These are phyloP conservation scores for Auriculariales sp. DNA, from an alignment of 768 basidiomycete genomes.

Conservation along the genomic window DNA sequence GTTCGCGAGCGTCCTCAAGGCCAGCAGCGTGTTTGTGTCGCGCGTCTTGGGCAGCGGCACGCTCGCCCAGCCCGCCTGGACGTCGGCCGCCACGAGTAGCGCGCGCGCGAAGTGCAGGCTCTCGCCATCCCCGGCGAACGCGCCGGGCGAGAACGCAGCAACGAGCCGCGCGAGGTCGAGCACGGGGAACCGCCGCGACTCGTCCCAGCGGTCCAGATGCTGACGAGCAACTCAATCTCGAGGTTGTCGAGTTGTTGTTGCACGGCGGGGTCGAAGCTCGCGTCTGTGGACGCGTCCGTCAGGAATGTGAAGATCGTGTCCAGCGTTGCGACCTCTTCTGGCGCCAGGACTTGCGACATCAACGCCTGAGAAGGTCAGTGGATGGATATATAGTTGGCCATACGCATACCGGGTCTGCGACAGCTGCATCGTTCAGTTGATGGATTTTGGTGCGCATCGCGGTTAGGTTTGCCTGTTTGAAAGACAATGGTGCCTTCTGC, in stretches of 20 bases:
- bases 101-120: constrained; percentile 41
- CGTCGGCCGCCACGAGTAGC: constrained; percentile 56
- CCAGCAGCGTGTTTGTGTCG: constrained; percentile 75
- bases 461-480: constrained; percentile 69
- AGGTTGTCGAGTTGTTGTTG: constrained; percentile 34
- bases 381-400: neutral
- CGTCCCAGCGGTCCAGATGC: constrained; percentile 64
- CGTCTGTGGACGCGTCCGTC: constrained; percentile 22
- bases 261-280: constrained; percentile 18
- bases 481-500: constrained; percentile 52
- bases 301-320: constrained; percentile 54
- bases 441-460: constrained; percentile 70
- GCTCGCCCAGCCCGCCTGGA: constrained; percentile 39
- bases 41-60: constrained; percentile 48
- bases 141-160: constrained; percentile 43
- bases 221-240: constrained; percentile 33
- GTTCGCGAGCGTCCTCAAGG: constrained; percentile 71
- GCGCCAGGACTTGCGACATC: constrained; percentile 58
- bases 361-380: constrained; percentile 28
- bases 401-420: constrained; percentile 48
- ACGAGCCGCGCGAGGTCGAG: constrained; percentile 77
- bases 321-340: constrained; percentile 40
- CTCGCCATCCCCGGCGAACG: constrained; percentile 28
- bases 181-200: constrained; percentile 68
- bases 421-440: constrained; percentile 58